phyloP scores from a whole-genome alignment of 1,139 yeast genomes.

The Protomyces lactucae-debilis region DNA sequence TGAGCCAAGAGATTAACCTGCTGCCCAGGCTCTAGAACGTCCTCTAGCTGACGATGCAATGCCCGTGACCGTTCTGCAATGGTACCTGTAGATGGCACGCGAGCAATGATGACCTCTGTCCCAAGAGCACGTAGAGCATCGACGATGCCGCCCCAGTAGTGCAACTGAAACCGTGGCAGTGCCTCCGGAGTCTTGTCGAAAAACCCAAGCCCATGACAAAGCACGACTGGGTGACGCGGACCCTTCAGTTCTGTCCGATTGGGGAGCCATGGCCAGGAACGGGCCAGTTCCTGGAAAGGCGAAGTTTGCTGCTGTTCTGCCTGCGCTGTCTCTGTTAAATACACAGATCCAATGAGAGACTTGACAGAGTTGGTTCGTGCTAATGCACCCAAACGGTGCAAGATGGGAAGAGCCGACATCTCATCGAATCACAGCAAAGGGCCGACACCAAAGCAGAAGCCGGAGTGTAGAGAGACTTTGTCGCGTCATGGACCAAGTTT shows the following conservation, averaged over 20 bases:
- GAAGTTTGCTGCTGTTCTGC: not conserved
- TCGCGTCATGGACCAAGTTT: too few relatives aligned
- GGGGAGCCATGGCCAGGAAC: constrained; percentile 23
- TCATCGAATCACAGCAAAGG: not conserved
- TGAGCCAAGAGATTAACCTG: constrained; percentile 72
- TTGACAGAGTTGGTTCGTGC: not conserved
- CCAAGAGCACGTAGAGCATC: constrained; percentile 54
- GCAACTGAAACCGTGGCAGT: constrained; percentile 27
- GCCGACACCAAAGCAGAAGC: too few relatives aligned
- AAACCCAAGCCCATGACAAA: constrained; percentile 29
- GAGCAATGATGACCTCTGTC: constrained; percentile 59
- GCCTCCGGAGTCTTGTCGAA: constrained; percentile 28
- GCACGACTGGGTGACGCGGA: constrained; percentile 25
- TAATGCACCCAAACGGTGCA: not conserved
- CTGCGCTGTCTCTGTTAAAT: not conserved
- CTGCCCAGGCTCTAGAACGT: constrained; percentile 37
- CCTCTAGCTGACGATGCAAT: constrained; percentile 27
- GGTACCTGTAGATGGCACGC: constrained; percentile 70
- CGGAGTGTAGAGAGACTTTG: too few relatives aligned
- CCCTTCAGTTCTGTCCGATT: constrained; percentile 8
- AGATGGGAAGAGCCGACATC: not conserved
- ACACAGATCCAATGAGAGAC: not conserved
- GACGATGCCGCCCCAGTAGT: constrained; percentile 67
- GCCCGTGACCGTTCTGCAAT: constrained; percentile 42
- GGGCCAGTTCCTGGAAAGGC: not conserved